These are phyloP conservation scores for Fusarium nematophilum DNA, from an alignment of 2,329 filamentous ascomycete species.

Conservation along the genomic window DNA sequence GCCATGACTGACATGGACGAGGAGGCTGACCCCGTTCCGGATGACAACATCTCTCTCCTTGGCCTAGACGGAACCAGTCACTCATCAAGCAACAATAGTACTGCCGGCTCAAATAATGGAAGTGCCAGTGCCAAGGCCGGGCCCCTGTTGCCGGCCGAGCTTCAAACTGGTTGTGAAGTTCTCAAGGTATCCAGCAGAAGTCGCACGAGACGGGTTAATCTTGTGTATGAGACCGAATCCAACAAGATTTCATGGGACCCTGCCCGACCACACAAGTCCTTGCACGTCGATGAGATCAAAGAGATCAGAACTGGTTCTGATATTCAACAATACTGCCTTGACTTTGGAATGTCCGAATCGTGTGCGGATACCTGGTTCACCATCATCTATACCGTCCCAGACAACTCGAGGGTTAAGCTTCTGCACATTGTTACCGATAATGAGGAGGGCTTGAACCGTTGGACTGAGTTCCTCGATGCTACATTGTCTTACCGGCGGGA, in stretches of 20 bases:
- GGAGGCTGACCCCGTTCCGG: slow-evolving; percentile 54
- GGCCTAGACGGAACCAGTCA: slow-evolving; percentile 56
- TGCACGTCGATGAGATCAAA: slow-evolving; percentile 95
- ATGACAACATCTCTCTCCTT: slow-evolving; percentile 51
- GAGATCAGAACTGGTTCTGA: slow-evolving; percentile 88
- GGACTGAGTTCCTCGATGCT: slow-evolving; percentile 85
- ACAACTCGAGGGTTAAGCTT: slow-evolving; percentile 84
- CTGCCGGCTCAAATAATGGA: slow-evolving; percentile 59
- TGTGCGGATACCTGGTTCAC: slow-evolving; percentile 85
- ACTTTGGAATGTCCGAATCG: slow-evolving; percentile 76
- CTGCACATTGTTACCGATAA: slow-evolving; percentile 89
- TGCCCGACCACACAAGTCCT: slow-evolving; percentile 79
- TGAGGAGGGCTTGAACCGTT: slow-evolving; percentile 76
- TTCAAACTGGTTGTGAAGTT: slow-evolving; percentile 82
- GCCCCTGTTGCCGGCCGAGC: slow-evolving; percentile 79
- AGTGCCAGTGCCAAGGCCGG: slow-evolving; percentile 63
- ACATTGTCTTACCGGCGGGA: slow-evolving; percentile 89
- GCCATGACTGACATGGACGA: slow-evolving; percentile 63
- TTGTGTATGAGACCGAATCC: slow-evolving; percentile 82
- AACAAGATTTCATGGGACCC: slow-evolving; percentile 92
- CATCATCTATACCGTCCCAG: slow-evolving; percentile 84
- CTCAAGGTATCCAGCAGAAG: slow-evolving; percentile 88
- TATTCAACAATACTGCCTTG: slow-evolving; percentile 88
- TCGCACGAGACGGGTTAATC: slow-evolving; percentile 72
- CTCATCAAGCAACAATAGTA: slow-evolving; percentile 62